Conservation (phyloP, 345 rosid species). For the Combretum micranthum region DNA sequence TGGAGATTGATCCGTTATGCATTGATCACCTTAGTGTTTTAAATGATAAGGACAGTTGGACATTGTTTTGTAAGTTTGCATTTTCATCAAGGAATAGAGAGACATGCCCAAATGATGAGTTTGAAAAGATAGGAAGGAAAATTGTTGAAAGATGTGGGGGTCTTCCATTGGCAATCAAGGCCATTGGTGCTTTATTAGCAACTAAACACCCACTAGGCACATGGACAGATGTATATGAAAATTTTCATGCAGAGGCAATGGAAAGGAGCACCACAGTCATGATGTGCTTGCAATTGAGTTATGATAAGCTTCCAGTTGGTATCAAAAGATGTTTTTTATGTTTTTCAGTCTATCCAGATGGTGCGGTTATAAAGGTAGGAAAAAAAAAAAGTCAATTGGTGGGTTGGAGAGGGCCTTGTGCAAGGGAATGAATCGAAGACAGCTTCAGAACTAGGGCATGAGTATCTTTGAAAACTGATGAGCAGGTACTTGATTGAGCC, state of each 20-base stretch:
- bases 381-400: slow-evolving; percentile 22
- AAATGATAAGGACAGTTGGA: neutral
- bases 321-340: slow-evolving; percentile 19
- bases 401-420: slow-evolving; percentile 24
- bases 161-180: slow-evolving; percentile 5
- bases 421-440: slow-evolving; percentile 3
- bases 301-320: slow-evolving; percentile 19
- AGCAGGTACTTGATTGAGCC: slow-evolving; percentile 24
- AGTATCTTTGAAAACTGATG: slow-evolving; percentile 16
- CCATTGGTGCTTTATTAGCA: slow-evolving; percentile 14
- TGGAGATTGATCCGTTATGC: neutral
- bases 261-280: slow-evolving; percentile 12
- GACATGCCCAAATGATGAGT: neutral
- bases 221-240: slow-evolving; percentile 12
- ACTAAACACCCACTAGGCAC: slow-evolving; percentile 6
- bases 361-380: slow-evolving; percentile 16
- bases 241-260: slow-evolving; percentile 14
- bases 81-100: neutral
- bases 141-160: slow-evolving; percentile 1
- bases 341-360: slow-evolving; percentile 29
- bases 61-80: neutral
- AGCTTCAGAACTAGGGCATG: slow-evolving; percentile 18
- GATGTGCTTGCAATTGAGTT: slow-evolving; percentile 25
- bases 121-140: neutral
- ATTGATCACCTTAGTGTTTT: neutral